phyloP scores from a whole-genome alignment of 2,329 filamentous ascomycete genomes.

The Ophiocordyceps sinensis region DNA sequence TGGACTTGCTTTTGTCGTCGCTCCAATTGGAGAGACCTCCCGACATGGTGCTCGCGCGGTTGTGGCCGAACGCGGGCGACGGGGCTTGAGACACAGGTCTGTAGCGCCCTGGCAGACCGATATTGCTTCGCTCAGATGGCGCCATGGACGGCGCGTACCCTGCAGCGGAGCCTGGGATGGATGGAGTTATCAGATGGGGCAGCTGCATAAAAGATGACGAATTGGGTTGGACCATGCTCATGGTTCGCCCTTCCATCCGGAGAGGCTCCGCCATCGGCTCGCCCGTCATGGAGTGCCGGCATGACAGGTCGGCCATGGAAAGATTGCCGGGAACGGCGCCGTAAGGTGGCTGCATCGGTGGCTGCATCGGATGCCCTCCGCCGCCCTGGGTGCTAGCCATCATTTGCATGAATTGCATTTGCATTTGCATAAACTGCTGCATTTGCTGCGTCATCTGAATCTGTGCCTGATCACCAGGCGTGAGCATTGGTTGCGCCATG shows the following conservation, averaged over 20 bases:
- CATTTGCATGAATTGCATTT: conserved; percentile 90
- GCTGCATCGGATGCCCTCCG: conserved; percentile 13
- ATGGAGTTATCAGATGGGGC: conserved; percentile 18
- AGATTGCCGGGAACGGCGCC: conserved; percentile 16
- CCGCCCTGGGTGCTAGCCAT: conserved; percentile 34
- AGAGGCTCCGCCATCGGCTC: conserved; percentile 31
- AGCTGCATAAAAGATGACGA: conserved; percentile 42
- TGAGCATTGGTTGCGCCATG: conserved; percentile 29
- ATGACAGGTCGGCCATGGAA: conserved; percentile 28
- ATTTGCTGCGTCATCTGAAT: conserved; percentile 73
- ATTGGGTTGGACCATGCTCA: conserved; percentile 71
- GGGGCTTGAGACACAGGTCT: conserved; percentile 65
- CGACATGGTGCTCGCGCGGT: conserved; percentile 18
- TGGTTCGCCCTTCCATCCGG: conserved; percentile 43
- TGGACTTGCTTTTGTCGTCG: conserved; percentile 18
- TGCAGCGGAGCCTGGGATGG: conserved; percentile 20
- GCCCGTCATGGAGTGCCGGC: conserved; percentile 31
- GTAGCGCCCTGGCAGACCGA: conserved; percentile 81
- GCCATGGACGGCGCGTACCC: conserved; percentile 85
- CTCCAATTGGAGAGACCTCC: conserved; percentile 19
- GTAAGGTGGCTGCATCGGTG: conserved; percentile 14
- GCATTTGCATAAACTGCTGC: conserved; percentile 82
- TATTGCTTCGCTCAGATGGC: conserved; percentile 86
- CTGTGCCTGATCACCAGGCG: conserved; percentile 56
- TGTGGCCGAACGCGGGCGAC: conserved; percentile 14